Conservation (phyloP, 192 early-diverging fungal species). For the Irineochytrium annulatum region DNA sequence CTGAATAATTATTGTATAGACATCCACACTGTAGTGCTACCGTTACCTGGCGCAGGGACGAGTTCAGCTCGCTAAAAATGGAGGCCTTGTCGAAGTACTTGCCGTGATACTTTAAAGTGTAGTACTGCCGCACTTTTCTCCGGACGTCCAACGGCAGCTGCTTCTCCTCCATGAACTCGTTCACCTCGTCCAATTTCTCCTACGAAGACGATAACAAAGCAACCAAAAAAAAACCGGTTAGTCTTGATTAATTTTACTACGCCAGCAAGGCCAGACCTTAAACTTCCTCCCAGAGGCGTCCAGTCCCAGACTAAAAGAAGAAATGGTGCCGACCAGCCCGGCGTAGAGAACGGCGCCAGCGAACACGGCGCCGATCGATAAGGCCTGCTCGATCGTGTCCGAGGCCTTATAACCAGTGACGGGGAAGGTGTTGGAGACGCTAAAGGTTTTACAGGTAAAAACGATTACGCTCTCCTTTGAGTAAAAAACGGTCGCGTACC, state of each 20-base stretch:
- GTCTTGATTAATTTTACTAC: neutral
- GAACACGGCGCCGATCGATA: constrained; percentile 26
- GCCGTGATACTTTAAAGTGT: constrained; percentile 40
- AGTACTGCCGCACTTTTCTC: constrained; percentile 24
- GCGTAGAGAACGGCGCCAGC: constrained; percentile 39
- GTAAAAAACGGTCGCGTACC: too few relatives aligned
- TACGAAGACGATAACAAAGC: too few relatives aligned
- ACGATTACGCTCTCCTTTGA: too few relatives aligned
- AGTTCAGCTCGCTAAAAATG: constrained; percentile 40
- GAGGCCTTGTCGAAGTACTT: constrained; percentile 41
- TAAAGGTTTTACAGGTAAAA: too few relatives aligned
- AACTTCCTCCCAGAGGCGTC: constrained; percentile 15
- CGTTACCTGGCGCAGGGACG: constrained; percentile 35
- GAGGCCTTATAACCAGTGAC: constrained; percentile 36
- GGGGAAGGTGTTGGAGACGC: constrained; percentile 38
- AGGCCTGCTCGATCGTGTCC: constrained; percentile 31
- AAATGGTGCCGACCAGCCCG: constrained; percentile 20
- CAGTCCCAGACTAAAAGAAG: neutral
- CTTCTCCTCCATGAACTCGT: constrained; percentile 35
- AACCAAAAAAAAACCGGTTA: neutral
- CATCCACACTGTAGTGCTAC: neutral
- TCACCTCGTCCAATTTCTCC: constrained; percentile 41
- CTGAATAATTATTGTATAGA: neutral
- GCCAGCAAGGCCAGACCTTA: neutral
- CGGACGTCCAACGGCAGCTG: neutral